A percentile compares a stretch with the other conserved stretches of the same genome.
Conservation (phyloP, 305 asterid genomes). For the Fraxinus angustifolia region DNA sequence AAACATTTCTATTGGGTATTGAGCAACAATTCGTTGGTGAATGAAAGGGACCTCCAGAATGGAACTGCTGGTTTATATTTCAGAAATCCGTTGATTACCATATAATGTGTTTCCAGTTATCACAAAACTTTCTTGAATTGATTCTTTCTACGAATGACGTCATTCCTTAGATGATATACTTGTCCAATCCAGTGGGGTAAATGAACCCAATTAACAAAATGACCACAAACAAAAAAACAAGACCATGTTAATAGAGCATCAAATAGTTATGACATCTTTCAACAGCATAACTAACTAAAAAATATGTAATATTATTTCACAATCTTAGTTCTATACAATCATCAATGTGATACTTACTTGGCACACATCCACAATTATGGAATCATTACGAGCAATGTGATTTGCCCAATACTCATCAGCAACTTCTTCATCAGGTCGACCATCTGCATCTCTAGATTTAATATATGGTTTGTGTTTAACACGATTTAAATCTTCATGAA, state of each 20-base stretch:
- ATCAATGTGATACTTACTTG: not conserved
- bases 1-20: not conserved
- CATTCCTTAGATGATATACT: not conserved
- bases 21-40: not conserved
- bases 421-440: constrained; percentile 92
- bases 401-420: constrained; percentile 99
- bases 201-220: not conserved
- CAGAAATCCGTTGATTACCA: not conserved
- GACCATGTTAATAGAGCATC: not conserved
- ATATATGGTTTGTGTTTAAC: constrained; percentile 93
- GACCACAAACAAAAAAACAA: not conserved
- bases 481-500: constrained; percentile 98
- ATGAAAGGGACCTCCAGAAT: not conserved
- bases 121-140: not conserved
- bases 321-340: not conserved
- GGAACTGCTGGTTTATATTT: not conserved
- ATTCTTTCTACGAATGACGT: not conserved
- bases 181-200: not conserved
- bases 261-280: not conserved
- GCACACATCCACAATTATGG: not conserved
- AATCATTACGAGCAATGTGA: constrained; percentile 96
- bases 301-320: not conserved
- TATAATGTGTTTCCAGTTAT: not conserved
- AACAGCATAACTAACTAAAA: not conserved
- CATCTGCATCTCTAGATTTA: constrained; percentile 93